Conservation (phyloP, 176 grass and related monocot species). For the Zea luxurians region DNA sequence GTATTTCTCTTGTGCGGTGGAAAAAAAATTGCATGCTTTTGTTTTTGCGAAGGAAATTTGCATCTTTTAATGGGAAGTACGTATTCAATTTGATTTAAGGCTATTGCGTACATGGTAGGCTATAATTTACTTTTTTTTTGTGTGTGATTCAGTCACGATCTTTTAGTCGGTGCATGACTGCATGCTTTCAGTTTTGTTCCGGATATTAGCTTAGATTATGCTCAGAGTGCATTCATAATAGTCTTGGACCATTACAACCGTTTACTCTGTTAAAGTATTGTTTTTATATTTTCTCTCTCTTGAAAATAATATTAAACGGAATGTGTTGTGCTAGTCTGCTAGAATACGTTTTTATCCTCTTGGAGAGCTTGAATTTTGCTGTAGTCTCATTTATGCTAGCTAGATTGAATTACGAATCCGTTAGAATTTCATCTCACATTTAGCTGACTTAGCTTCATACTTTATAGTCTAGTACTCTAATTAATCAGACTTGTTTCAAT, state of each 20-base stretch:
- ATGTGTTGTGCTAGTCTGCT: background rate
- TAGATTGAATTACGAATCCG: background rate
- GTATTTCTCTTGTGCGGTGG: background rate
- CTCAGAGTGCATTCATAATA: background rate
- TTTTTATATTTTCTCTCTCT: no score
- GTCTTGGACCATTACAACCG: background rate
- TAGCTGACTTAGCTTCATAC: no score
- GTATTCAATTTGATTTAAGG: background rate
- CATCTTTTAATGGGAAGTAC: background rate
- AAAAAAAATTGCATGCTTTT: background rate
- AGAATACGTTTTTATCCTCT: background rate
- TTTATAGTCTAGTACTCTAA: no score
- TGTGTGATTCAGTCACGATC: background rate
- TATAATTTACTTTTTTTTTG: background rate
- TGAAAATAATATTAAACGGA: background rate
- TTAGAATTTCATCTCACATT: no score
- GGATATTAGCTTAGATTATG: constrained; percentile 18
- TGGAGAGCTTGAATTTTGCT: constrained; percentile 8
- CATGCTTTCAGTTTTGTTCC: constrained; percentile 5
- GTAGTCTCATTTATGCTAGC: background rate
- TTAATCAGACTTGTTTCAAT: background rate
- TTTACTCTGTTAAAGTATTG: background rate
- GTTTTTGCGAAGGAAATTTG: background rate
- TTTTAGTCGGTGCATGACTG: background rate
- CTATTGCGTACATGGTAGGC: background rate